A percentile compares a stretch with the other conserved stretches of the same genome.
phyloP scores from a whole-genome alignment of 1,139 yeast species.

The Sugiyamaella grinbergsii region DNA sequence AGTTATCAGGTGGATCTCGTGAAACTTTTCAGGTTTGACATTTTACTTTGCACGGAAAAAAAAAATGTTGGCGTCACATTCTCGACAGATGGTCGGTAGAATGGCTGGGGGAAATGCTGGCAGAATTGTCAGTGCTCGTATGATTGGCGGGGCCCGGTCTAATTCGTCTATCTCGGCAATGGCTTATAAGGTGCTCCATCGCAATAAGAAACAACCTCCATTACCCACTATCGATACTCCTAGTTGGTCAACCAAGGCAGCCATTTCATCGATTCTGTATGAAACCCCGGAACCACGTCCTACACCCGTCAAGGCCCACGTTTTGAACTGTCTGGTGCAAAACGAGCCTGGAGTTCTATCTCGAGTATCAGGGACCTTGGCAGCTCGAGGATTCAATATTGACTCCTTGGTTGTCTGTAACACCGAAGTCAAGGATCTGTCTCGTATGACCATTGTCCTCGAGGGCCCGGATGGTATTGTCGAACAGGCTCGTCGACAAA shows the following conservation, averaged over 20 bases:
- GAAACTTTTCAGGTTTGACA: too few relatives aligned
- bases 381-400: constrained; percentile 97
- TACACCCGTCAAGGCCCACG: constrained; percentile 59
- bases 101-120: background rate
- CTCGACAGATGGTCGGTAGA: background rate
- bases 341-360: constrained; percentile 98
- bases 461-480: constrained; percentile 95
- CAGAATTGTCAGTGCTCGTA: background rate
- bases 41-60: too few relatives aligned
- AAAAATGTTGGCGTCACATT: constrained; percentile 12
- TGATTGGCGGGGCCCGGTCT: constrained; percentile 20
- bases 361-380: constrained; percentile 90
- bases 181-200: constrained; percentile 88
- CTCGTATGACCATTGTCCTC: constrained; percentile 94
- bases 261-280: constrained; percentile 90
- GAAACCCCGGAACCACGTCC: constrained; percentile 82
- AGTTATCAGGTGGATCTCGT: too few relatives aligned
- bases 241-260: constrained; percentile 92
- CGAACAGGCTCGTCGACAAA: constrained; percentile 98
- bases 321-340: constrained; percentile 93
- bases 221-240: constrained; percentile 96
- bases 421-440: constrained; percentile 92
- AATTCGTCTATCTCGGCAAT: constrained; percentile 81
- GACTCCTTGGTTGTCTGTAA: constrained; percentile 95
- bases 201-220: constrained; percentile 82